Evolutionary conservation across 768 basidiomycete genomes (phyloP), one percentile per base, ranked within the genome.

Genomic region (Sistotremastrum suecicum): DNA sequence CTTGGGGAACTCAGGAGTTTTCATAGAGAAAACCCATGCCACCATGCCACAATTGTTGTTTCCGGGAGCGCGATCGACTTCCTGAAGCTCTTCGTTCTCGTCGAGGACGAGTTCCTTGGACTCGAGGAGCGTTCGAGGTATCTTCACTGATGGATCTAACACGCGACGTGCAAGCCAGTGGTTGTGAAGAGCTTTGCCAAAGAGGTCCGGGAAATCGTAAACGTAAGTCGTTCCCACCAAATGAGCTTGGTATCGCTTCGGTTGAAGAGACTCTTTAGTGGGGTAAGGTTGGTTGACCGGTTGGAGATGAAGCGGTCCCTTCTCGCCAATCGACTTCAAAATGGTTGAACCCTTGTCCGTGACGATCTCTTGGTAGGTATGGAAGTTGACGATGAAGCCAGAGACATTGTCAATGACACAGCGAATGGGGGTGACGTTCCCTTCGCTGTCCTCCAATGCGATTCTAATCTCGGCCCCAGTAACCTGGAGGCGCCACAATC

Each of bases 171-270:
- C 78, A 51, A 74, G 67, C 95, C 95, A 99, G 50, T 90, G 73
- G 56, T 91, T 89, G 57, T 90, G 85, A 49, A 98, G 69, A 5
- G 94, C 91, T 67, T 98, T 98, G 36, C 91, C 83, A 73, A 98
- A 99, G 51, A 99, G 78, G 56, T 95, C 95, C 37, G 95, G 95
- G 82, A 98, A 99, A 65, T 98, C 95, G 64, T 98, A 98, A 33
- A 86, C 92, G 61, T 98, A 99, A 43, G 95, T 99, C 32, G 95
- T 99, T 44, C 95, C 95, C 54, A 95, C 82, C 48, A 97, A 76
- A 63, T 99, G 95, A 28, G 95, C 95, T 60, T 98, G 94, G 68
- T 98, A 98, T 51, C 95, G 90, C 63, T 95, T 92, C 37, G 95
- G 95, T 60, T 99, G 95, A 41, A 99, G 69, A 11, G 91, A 97